Base-by-base conservation (phyloP, 768 basidiomycete genomes). In the Termitomyces sp. region DNA sequence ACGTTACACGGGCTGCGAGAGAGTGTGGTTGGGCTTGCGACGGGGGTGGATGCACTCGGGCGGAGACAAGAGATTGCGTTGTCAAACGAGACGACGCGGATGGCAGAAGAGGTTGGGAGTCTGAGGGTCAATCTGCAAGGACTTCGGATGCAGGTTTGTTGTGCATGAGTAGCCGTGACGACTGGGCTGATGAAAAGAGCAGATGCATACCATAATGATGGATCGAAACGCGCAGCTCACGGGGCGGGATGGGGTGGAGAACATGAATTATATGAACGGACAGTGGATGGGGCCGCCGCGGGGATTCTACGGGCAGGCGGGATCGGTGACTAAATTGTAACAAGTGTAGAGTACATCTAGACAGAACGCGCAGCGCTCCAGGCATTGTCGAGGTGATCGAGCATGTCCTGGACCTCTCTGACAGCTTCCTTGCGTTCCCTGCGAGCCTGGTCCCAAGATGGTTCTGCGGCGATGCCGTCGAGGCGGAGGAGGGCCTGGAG, bases 401-500 rank as follows among this genome's bases (percentile, higher is more conserved):
- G 78, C 62, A 92, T 76, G 26, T 73, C 78, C 73, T 98, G 95
- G 15, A 97, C 87, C 63, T 87, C 84, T 60, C 80, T 86, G 49
- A 98, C 94, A 1, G 91, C 95, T 33, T 80, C 83, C 71, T 96
- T 97, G 59, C 95, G 78, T 68, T 89, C 83, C 61, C 75, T 75
- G 64, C 95, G 79, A 14, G 94, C 94, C 5, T 85, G 78, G 9
- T 81, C 78, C 89, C 93, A 97, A 50, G 83, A 80, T 38, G 76
- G 75, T 45, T 91, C 88, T 19, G 92, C 78, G 41, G 75, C 72
- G 64, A 97, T 78, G 50, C 87, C 89, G 64, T 98, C 96, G 35
- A 98, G 75, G 50, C 90, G 83, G 19, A 98, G 79, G 28, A 98
- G 76, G n/a, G 85, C 79, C 67, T 97, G 94, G 26, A 97, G 78